A percentile compares a stretch with the other conserved stretches of the same genome.
Evolutionary conservation across 805 yeast genomes (phyloP).

Genomic region (Brettanomyces sp.): DNA sequence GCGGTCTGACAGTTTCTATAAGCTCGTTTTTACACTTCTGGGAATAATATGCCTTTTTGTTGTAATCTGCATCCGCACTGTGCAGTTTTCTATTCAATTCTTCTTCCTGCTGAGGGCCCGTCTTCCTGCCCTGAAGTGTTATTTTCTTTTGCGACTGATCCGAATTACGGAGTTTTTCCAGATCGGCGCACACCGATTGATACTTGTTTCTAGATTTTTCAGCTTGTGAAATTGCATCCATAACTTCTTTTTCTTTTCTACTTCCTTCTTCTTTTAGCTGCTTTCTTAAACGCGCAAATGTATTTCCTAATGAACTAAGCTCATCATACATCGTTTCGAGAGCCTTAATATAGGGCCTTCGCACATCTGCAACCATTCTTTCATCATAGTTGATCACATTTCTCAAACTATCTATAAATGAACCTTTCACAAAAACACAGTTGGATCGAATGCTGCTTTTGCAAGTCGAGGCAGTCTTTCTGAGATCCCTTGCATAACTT

Average conservation of each 20-base stretch:
- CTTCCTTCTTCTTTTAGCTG: constrained; percentile 71
- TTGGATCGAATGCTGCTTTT: constrained; percentile 23
- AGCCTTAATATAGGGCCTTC: constrained; percentile 68
- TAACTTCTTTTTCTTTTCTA: constrained; percentile 73
- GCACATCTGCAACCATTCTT: constrained; percentile 53
- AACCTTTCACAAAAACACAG: constrained; percentile 31
- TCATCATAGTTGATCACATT: constrained; percentile 72
- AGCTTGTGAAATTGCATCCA: constrained; percentile 73
- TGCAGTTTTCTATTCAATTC: constrained; percentile 75
- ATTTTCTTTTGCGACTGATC: constrained; percentile 83
- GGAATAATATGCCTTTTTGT: constrained; percentile 63
- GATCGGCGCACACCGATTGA: constrained; percentile 72
- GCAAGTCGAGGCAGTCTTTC: constrained; percentile 52
- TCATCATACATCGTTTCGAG: constrained; percentile 83
- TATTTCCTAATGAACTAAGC: constrained; percentile 55
- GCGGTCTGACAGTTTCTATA: constrained; percentile 68
- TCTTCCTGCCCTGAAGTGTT: constrained; percentile 68
- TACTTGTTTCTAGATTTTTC: constrained; percentile 82
- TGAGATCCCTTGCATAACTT: constrained; percentile 65
- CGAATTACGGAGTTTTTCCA: constrained; percentile 64
- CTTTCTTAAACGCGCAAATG: constrained; percentile 68
- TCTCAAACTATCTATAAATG: constrained; percentile 59
- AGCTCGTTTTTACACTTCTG: constrained; percentile 68
- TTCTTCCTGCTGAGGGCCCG: constrained; percentile 84
- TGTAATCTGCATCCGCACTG: constrained; percentile 79